Percentiles rank a stretch among this genome's conserved stretches.
phyloP scores from a whole-genome alignment of 1,284 basidiomycete genomes.

The Peniophora sp. region DNA sequence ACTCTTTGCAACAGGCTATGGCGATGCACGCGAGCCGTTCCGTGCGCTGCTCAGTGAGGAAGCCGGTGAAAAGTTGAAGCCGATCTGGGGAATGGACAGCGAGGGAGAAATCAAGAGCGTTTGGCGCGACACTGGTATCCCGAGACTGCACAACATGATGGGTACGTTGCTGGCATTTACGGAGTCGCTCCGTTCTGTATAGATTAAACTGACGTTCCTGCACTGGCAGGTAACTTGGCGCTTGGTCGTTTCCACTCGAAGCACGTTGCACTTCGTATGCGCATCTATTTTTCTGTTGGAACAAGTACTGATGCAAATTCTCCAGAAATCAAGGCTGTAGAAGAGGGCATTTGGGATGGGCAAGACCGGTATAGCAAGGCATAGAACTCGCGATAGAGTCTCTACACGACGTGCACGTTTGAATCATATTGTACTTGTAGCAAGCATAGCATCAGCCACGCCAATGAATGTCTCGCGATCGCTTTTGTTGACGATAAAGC shows the following conservation, averaged over 20 bases:
- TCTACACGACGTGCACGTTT: too few species aligned
- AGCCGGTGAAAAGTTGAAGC: constrained; percentile 34
- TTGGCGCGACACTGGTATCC: constrained; percentile 42
- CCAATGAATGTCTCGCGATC: too few species aligned
- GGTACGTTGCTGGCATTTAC: constrained; percentile 27
- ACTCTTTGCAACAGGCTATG: constrained; percentile 53
- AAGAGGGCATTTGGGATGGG: constrained; percentile 39
- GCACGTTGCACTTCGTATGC: constrained; percentile 53
- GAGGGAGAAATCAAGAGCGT: constrained; percentile 51
- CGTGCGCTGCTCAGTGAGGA: constrained; percentile 22
- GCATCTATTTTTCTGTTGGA: not conserved
- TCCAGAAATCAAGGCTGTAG: constrained; percentile 52
- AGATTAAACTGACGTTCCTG: constrained; percentile 11
- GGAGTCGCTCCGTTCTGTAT: too few species aligned
- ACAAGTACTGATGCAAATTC: not conserved
- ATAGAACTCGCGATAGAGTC: too few species aligned
- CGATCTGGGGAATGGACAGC: constrained; percentile 48
- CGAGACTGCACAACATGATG: constrained; percentile 50
- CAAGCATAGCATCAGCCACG: too few species aligned
- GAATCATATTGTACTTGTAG: too few species aligned
- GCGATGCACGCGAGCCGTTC: not conserved
- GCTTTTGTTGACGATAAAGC: too few species aligned
- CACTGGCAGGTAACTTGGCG: constrained; percentile 32
- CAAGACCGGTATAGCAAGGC: too few species aligned
- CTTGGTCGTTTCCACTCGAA: constrained; percentile 49